Evolutionary conservation across 2,329 filamentous ascomycete species (phyloP).

Genomic region (Drechslera avenae): DNA sequence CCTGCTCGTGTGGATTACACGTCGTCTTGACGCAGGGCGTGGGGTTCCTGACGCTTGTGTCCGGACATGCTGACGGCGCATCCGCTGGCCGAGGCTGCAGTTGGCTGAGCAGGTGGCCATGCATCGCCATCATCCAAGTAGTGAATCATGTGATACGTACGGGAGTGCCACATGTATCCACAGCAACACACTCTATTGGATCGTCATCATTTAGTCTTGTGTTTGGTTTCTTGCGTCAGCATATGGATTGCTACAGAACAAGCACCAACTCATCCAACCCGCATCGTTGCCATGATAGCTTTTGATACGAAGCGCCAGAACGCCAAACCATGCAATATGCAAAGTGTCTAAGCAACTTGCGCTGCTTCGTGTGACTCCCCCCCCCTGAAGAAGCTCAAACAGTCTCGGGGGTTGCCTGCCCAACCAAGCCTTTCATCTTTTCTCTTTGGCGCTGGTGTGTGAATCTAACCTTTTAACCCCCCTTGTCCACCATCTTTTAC

Average conservation of each 20-base stretch:
- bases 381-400: background rate
- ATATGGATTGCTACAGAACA: too few relatives aligned
- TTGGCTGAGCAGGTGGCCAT: too few relatives aligned
- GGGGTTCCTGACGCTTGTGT: constrained; percentile 13
- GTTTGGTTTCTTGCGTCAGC: background rate
- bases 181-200: too few relatives aligned
- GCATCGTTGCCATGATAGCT: constrained; percentile 34
- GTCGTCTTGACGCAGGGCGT: constrained; percentile 10
- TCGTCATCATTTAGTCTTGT: background rate
- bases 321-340: constrained; percentile 37
- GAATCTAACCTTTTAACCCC: background rate
- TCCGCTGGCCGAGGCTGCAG: constrained; percentile 1
- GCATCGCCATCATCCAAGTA: too few relatives aligned
- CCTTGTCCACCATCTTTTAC: constrained; percentile 10
- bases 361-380: constrained; percentile 13
- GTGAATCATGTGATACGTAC: too few relatives aligned
- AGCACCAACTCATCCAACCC: constrained; percentile 19
- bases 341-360: constrained; percentile 23
- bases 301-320: constrained; percentile 34
- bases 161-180: too few relatives aligned
- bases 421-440: too few relatives aligned
- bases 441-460: too few relatives aligned
- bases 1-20: constrained; percentile 10
- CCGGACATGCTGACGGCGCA: background rate
- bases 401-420: background rate